Base-by-base conservation (phyloP, 768 basidiomycete species). In the Chiua virens region DNA sequence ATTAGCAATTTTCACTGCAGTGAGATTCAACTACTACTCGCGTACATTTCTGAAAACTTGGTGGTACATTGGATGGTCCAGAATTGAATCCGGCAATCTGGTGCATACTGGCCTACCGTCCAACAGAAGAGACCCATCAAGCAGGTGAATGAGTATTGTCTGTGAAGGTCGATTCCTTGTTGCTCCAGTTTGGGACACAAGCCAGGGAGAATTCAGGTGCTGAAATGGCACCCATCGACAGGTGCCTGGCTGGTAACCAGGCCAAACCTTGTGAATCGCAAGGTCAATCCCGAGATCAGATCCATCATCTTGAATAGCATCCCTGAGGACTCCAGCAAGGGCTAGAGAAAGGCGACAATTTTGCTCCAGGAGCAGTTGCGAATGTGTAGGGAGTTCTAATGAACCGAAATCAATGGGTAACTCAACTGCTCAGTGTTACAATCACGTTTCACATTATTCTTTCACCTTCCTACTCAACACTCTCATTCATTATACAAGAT, bases 121-220 rank as follows among this genome's bases (percentile, higher is more conserved):
- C 10, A 79, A 63, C 14, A 78, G 62, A 1, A 80, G 57, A 20
- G 54, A 37, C n/a, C 76, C 78, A 23, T 65, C 55, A 13, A 77
- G 48, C 1, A 78, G 34, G 49, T 80, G 70, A 23, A 74, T 56
- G 45, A 73, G 67, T 8, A 78, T 60, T 25, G 9, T 42, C 35
- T 69, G 68, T 15, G 53, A 48, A 32, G 30, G 14, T 34, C 59
- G 46, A 20, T 42, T 50, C 10, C 47, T 42, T 5, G 8, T 8
- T 27, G 25, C 25, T 5, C 5, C 25, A 1, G 73, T 66, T 27
- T 32, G 39, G 21, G 58, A 62, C 5, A 38, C 40, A n/a, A 71
- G 9, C 69, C 72, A 72, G 28, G 56, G 61, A 15, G 62, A 54
- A 32, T 54, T 64, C 8, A 65, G 62, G 18, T 15, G 11, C 1